Base-by-base conservation (phyloP, 2,329 filamentous ascomycete genomes). In the Drechslerella stenobrocha region DNA sequence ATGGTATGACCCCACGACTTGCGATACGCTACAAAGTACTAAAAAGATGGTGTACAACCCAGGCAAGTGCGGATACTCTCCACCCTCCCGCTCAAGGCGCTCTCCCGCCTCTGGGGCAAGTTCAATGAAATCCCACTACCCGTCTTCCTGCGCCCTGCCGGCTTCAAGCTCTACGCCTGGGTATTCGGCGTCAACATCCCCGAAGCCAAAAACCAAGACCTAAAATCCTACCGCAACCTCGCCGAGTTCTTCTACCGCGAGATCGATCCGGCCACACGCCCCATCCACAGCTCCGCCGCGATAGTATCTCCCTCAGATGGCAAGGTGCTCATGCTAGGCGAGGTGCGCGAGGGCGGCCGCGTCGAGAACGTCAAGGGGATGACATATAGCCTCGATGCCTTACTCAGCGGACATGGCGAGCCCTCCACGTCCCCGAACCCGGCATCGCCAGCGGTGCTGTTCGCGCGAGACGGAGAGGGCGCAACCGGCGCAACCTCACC, bases 301-400 rank as follows among this genome's bases (percentile, higher is more conserved):
- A 79, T 98, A 3, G 79, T 97, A 5, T 93, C 90, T 0, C 95
- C 93, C 0, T 85, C 93, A 3, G 93, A 98, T 76, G 93, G 93
- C 46, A 87, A 88, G 70, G 83, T 98, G 45, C 83, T 98, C 23
- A 92, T 97, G 73, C 96, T 90, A 73, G 93, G 93, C 8, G 86
- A 85, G 72, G 96, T 98, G 60, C 69, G 72, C 13, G 87, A 95
- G 74, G 85, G 91, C 73, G 91, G 92, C 47, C 90, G 96, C 74
- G 95, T 98, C 42, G 93, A 98, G 76, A 93, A 98, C 78, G 92
- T 98, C 70, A 98, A 98, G 78, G 93, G 93, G 66, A 93, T 98
- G 82, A 98, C 93, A 0, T 98, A 98, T 78, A 95, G 87, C 71
- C 83, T 98, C 56, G 93, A 98, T 75, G 91, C 93, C 5, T 82